These are phyloP conservation scores for Hymenoscyphus repandus DNA, from an alignment of 2,329 filamentous ascomycete genomes.

Conservation along the genomic window DNA sequence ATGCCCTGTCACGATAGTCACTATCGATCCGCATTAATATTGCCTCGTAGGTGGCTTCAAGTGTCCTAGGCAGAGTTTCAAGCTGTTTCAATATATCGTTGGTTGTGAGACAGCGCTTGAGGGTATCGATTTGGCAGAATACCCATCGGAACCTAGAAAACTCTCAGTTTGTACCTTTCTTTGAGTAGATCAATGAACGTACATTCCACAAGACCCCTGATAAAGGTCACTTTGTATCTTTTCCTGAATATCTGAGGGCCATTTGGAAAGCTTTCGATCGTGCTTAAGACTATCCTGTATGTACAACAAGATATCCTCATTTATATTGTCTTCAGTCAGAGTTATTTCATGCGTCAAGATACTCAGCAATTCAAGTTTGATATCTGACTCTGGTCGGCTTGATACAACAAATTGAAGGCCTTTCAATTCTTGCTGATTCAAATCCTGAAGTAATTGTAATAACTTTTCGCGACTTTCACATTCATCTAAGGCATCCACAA, in stretches of 20 bases:
- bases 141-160: conserved; percentile 23
- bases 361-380: neutral
- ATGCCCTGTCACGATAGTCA: conserved; percentile 11
- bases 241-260: neutral
- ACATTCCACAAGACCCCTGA: neutral
- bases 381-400: neutral
- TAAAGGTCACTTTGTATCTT: neutral
- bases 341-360: neutral
- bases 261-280: neutral
- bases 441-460: neutral
- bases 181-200: no score
- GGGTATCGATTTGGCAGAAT: conserved; percentile 27
- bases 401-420: neutral
- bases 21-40: conserved; percentile 23
- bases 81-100: conserved; percentile 4
- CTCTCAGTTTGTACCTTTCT: no score
- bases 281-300: neutral
- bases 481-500: conserved; percentile 35
- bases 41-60: conserved; percentile 20
- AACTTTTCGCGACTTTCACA: conserved; percentile 14
- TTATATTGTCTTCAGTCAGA: neutral
- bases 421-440: neutral
- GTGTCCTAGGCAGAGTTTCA: conserved; percentile 13
- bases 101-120: conserved; percentile 18
- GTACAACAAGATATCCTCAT: neutral